Percentiles rank a stretch among this genome's conserved stretches.
Evolutionary conservation across 2,329 filamentous ascomycete genomes (phyloP).

Genomic region (Aspergillus texensis): DNA sequence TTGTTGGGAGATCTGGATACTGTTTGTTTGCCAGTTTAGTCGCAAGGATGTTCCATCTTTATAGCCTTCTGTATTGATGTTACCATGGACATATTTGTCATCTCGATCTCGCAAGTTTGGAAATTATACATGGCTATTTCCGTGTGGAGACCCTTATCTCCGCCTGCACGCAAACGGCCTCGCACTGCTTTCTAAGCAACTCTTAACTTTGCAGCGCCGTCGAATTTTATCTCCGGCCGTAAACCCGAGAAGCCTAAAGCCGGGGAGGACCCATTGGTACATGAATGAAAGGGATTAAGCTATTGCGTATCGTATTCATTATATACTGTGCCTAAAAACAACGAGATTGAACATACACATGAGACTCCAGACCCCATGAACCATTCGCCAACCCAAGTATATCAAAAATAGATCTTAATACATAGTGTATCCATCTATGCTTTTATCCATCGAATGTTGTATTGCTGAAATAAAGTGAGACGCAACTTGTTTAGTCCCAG

Average conservation of each 20-base stretch:
- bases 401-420: neutral
- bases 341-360: neutral
- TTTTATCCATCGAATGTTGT: neutral
- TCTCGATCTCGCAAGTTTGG: neutral
- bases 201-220: neutral
- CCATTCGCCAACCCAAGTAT: neutral
- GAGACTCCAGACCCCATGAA: neutral
- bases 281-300: neutral
- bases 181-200: neutral
- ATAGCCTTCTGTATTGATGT: neutral
- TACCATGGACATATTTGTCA: neutral
- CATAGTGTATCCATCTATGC: neutral
- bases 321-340: neutral
- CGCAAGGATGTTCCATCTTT: neutral
- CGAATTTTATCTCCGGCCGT: neutral
- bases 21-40: neutral
- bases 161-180: neutral
- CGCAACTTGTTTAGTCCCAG: constrained; percentile 52
- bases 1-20: neutral
- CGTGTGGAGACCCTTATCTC: neutral
- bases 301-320: neutral
- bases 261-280: neutral
- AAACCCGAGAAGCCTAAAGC: neutral
- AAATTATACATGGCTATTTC: neutral
- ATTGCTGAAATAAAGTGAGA: neutral